Evolutionary conservation across 163 green algal species (phyloP).

Genomic region (Chloroidium sp.): DNA sequence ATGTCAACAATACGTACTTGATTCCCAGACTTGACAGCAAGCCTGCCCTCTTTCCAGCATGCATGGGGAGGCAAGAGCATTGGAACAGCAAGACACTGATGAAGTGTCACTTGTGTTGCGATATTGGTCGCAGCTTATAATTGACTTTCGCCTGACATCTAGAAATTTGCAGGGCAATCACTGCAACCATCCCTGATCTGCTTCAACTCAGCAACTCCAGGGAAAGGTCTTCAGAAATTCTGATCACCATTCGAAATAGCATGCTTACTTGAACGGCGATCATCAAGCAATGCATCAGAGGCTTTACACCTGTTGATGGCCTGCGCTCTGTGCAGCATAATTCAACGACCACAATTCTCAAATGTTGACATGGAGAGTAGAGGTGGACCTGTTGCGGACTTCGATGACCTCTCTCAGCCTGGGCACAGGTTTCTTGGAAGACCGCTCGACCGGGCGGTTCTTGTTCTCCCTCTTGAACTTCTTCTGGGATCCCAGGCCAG

Average conservation of each 20-base stretch:
- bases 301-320: background rate
- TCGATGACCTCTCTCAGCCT: slow-evolving; percentile 58
- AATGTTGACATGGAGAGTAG: background rate
- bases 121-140: too few species aligned
- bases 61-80: background rate
- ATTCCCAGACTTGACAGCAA: too few species aligned
- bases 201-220: too few species aligned
- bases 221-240: too few species aligned
- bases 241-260: too few species aligned
- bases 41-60: background rate
- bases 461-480: slow-evolving; percentile 55
- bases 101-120: background rate
- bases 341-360: background rate
- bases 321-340: background rate
- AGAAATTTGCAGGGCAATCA: too few species aligned
- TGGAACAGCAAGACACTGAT: background rate
- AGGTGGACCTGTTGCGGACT: slow-evolving; percentile 28
- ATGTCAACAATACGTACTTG: background rate
- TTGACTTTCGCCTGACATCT: too few species aligned
- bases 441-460: slow-evolving; percentile 59
- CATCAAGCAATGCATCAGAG: too few species aligned
- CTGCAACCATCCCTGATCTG: too few species aligned
- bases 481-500: too few species aligned
- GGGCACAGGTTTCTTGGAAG: slow-evolving; percentile 61
- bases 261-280: too few species aligned